phyloP scores from a whole-genome alignment of 2,329 filamentous ascomycete genomes.

The Colletotrichum sp. region DNA sequence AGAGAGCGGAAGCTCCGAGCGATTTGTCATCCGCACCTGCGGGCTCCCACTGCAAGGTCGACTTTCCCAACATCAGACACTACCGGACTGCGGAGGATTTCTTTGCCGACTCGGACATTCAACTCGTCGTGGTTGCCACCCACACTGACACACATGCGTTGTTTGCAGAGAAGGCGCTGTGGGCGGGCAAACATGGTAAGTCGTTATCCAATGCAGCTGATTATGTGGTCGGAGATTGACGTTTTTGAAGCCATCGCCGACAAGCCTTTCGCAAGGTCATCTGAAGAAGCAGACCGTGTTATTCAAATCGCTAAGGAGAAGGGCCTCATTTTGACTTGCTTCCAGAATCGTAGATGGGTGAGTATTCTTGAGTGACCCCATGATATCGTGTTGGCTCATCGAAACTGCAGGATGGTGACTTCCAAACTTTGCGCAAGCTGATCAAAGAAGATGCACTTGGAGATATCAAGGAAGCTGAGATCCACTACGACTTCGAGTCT shows the following conservation, averaged over 20 bases:
- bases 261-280: slow-evolving; percentile 69
- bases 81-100: slow-evolving; percentile 65
- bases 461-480: slow-evolving; percentile 67
- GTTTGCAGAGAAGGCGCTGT: slow-evolving; percentile 59
- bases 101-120: slow-evolving; percentile 61
- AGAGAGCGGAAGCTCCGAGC: slow-evolving; percentile 44
- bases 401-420: slow-evolving; percentile 57
- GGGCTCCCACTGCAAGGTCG: slow-evolving; percentile 51
- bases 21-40: slow-evolving; percentile 28
- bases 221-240: background rate
- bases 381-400: no score
- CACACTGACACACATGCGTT: slow-evolving; percentile 55
- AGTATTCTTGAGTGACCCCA: no score
- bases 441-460: slow-evolving; percentile 59
- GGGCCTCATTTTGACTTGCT: slow-evolving; percentile 54
- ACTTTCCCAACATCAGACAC: slow-evolving; percentile 54
- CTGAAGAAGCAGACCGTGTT: slow-evolving; percentile 60
- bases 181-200: slow-evolving; percentile 62
- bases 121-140: slow-evolving; percentile 67
- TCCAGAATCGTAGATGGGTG: slow-evolving; percentile 42
- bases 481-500: slow-evolving; percentile 65
- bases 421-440: slow-evolving; percentile 63
- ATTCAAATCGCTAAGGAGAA: slow-evolving; percentile 51
- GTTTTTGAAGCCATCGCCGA: slow-evolving; percentile 59
- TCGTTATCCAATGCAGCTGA: background rate